Conservation (phyloP, 108 stramenopile genomes). For the Cyclotella cryptica region DNA sequence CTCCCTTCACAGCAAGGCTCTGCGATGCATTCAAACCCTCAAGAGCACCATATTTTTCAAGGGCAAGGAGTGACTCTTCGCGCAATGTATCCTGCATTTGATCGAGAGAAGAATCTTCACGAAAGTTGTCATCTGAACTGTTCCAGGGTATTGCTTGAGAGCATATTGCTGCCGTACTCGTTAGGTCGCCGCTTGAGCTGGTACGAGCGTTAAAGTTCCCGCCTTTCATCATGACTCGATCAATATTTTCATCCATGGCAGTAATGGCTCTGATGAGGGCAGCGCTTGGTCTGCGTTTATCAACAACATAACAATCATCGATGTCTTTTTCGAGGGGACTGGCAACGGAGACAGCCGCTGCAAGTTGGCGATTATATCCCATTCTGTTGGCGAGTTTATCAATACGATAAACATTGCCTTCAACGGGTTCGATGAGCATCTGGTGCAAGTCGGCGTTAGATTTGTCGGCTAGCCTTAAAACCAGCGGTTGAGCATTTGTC, state of each 20-base stretch:
- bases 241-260: constrained; percentile 95
- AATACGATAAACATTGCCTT: constrained; percentile 89
- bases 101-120: constrained; percentile 17
- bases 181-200: constrained; percentile 51
- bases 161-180: constrained; percentile 88
- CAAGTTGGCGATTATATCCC: constrained; percentile 92
- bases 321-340: constrained; percentile 62
- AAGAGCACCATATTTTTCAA: constrained; percentile 85
- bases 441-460: constrained; percentile 75
- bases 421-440: constrained; percentile 75
- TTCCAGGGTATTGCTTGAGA: constrained; percentile 85
- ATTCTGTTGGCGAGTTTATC: constrained; percentile 94
- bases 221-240: constrained; percentile 69
- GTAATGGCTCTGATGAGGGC: constrained; percentile 89
- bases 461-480: constrained; percentile 89
- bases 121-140: constrained; percentile 59
- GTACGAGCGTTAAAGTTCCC: constrained; percentile 56
- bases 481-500: constrained; percentile 79
- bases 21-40: constrained; percentile 90
- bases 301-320: constrained; percentile 41
- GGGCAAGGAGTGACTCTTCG: constrained; percentile 66
- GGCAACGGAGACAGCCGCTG: constrained; percentile 79
- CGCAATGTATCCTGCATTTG: constrained; percentile 65
- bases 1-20: constrained; percentile 89
- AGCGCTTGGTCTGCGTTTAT: constrained; percentile 74